Conservation (phyloP, 1,284 basidiomycete species). For the Pholiota adiposa region DNA sequence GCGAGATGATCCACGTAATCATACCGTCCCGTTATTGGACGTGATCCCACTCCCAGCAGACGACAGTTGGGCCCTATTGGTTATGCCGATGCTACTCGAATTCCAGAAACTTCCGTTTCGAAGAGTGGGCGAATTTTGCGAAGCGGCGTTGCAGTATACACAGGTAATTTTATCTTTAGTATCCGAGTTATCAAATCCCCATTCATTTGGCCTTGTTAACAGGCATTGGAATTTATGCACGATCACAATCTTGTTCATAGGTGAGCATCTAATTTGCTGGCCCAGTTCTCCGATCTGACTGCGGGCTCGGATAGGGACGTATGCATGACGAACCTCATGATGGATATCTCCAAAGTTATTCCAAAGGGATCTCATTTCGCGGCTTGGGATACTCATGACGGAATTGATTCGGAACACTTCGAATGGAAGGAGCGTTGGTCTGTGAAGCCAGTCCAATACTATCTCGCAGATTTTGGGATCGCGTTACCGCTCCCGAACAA, state of each 20-base stretch:
- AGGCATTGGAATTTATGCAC: conserved; percentile 10
- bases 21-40: conserved; percentile 14
- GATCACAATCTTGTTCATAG: conserved; percentile 12
- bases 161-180: conserved; percentile 3
- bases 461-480: conserved; percentile 29
- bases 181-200: no score
- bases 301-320: no score
- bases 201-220: no score
- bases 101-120: conserved; percentile 14
- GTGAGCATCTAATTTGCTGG: no score
- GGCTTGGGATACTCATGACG: conserved; percentile 9
- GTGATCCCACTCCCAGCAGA: conserved; percentile 12
- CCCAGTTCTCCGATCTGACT: no score
- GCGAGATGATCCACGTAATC: conserved; percentile 9
- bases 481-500: conserved; percentile 16
- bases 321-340: conserved; percentile 25
- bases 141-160: conserved; percentile 4
- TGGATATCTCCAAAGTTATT: conserved; percentile 25
- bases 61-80: conserved; percentile 10
- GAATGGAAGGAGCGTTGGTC: conserved; percentile 25
- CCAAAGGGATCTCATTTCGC: conserved; percentile 26
- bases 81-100: conserved; percentile 9
- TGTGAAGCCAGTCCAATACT: conserved; percentile 25
- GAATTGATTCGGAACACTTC: conserved; percentile 2
- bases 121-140: conserved; percentile 13